Percentiles rank a stretch among this genome's conserved stretches.
phyloP scores from a whole-genome alignment of 371 early-diverging fungal genomes.

The Actinomucor elegans region DNA sequence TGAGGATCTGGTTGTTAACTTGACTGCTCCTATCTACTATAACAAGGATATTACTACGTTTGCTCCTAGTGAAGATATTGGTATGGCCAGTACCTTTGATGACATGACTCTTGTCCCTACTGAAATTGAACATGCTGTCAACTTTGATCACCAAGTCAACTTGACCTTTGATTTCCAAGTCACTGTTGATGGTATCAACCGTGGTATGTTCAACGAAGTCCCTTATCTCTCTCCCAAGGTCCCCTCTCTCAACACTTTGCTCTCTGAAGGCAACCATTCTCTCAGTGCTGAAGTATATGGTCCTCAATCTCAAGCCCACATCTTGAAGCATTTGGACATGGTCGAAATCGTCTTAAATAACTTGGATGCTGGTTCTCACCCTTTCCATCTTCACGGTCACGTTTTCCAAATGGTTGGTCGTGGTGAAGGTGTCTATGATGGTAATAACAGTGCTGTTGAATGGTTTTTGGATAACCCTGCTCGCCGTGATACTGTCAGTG shows the following conservation, averaged over 20 bases:
- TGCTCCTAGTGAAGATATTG: conserved; percentile 36
- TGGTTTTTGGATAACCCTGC: conserved; percentile 58
- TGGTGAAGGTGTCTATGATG: conserved; percentile 48
- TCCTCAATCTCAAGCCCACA: conserved; percentile 49
- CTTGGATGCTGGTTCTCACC: conserved; percentile 41
- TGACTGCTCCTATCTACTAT: conserved; percentile 60
- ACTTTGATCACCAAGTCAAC: conserved; percentile 49
- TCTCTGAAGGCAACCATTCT: conserved; percentile 60
- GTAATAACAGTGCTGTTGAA: conserved; percentile 27
- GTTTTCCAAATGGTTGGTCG: conserved; percentile 56
- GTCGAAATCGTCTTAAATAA: conserved; percentile 65
- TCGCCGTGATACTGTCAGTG: conserved; percentile 58
- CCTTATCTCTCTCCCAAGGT: conserved; percentile 70
- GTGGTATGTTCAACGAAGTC: conserved; percentile 78
- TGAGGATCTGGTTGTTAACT: conserved; percentile 40
- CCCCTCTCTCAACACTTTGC: conserved; percentile 69
- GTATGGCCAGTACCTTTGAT: conserved; percentile 41
- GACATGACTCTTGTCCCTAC: conserved; percentile 53
- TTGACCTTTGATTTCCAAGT: conserved; percentile 67
- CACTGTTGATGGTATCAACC: conserved; percentile 73
- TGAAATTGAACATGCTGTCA: conserved; percentile 31
- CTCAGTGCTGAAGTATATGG: conserved; percentile 63
- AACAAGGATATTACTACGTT: conserved; percentile 31
- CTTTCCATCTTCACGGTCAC: conserved; percentile 67
- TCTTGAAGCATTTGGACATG: conserved; percentile 53